These are phyloP conservation scores for Cladorrhinum sp. DNA, from an alignment of 2,329 filamentous ascomycete genomes.

Conservation along the genomic window DNA sequence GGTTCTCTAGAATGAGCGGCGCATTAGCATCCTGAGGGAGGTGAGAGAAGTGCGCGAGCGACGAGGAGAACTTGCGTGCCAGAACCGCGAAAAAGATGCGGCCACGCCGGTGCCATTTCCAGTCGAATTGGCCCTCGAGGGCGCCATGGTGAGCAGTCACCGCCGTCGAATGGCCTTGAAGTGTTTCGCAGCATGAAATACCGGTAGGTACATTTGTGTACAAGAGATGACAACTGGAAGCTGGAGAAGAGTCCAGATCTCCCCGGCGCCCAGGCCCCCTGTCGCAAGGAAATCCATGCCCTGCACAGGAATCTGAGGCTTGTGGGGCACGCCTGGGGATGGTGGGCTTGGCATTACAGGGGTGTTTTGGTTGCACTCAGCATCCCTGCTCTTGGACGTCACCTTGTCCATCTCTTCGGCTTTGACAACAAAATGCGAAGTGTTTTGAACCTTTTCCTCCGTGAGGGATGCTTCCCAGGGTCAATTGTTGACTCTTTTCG, in stretches of 20 bases:
- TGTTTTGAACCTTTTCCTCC: too few relatives aligned
- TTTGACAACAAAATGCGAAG: background rate
- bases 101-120: conserved; percentile 23
- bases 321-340: background rate
- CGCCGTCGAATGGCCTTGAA: conserved; percentile 39
- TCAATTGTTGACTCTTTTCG: too few relatives aligned
- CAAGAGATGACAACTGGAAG: background rate
- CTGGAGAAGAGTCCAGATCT: background rate
- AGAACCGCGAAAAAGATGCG: conserved; percentile 41
- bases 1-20: conserved; percentile 54
- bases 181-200: conserved; percentile 37
- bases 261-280: background rate
- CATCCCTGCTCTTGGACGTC: background rate
- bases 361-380: background rate
- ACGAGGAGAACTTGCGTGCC: conserved; percentile 40
- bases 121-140: conserved; percentile 25
- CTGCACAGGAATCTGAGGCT: background rate
- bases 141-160: conserved; percentile 45
- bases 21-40: conserved; percentile 8
- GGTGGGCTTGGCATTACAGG: background rate
- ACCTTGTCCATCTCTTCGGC: background rate
- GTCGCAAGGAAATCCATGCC: background rate
- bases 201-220: too few relatives aligned
- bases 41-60: too few relatives aligned
- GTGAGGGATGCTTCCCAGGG: too few relatives aligned